Percentiles rank a stretch among this genome's conserved stretches.
phyloP scores from a whole-genome alignment of 1,139 yeast species.

The Debaryomyces udenii region DNA sequence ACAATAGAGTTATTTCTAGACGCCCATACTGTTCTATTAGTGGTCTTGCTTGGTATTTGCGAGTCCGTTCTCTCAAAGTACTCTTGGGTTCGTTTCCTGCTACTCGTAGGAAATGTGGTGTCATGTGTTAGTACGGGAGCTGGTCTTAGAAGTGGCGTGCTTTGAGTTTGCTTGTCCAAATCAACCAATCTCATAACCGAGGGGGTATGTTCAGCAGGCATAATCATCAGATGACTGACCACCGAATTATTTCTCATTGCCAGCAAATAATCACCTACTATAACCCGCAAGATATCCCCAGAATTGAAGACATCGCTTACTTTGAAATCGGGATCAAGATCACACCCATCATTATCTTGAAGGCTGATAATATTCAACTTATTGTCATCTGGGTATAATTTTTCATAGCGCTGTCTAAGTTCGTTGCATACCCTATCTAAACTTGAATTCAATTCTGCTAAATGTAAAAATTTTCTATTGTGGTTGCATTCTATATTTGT shows the following conservation, averaged over 20 bases:
- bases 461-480: constrained; percentile 59
- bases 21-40: constrained; percentile 16
- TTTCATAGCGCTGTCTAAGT: constrained; percentile 52
- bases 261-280: constrained; percentile 44
- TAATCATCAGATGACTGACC: neutral
- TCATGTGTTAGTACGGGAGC: constrained; percentile 26
- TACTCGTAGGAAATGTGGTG: constrained; percentile 19
- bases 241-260: constrained; percentile 1
- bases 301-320: constrained; percentile 64
- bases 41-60: constrained; percentile 29
- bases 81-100: constrained; percentile 27
- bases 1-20: constrained; percentile 1
- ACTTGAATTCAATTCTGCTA: constrained; percentile 50
- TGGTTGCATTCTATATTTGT: constrained; percentile 15
- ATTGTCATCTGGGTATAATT: constrained; percentile 64
- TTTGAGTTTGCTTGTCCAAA: constrained; percentile 16
- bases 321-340: constrained; percentile 73
- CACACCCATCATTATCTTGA: constrained; percentile 69
- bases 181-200: constrained; percentile 9
- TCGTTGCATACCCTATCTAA: constrained; percentile 54
- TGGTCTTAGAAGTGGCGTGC: constrained; percentile 26
- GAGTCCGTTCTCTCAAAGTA: constrained; percentile 32
- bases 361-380: constrained; percentile 55
- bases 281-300: constrained; percentile 57
- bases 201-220: constrained; percentile 11